Evolutionary conservation across 306 rosid genomes (phyloP).

Genomic region (Corylus americana): DNA sequence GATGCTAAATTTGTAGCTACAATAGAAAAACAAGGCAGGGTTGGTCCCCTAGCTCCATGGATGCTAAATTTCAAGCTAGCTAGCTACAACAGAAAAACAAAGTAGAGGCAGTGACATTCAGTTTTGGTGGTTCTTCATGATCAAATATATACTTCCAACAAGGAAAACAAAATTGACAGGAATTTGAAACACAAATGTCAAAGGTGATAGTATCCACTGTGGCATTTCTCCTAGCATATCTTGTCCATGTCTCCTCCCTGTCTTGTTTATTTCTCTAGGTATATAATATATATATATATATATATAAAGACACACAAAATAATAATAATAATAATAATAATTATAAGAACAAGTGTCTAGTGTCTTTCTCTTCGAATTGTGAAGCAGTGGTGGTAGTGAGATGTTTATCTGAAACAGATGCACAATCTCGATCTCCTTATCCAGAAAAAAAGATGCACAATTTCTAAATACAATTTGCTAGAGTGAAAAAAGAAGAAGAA

Average conservation of each 20-base stretch:
- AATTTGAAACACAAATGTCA: conserved; percentile 1
- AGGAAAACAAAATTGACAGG: neutral
- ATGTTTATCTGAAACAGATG: too few species aligned
- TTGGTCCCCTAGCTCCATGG: neutral
- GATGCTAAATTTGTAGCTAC: neutral
- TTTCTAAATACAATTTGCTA: too few species aligned
- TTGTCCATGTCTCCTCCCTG: conserved; percentile 30
- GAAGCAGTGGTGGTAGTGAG: too few species aligned
- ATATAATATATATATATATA: too few species aligned
- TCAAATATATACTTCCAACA: neutral
- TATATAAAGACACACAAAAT: too few species aligned
- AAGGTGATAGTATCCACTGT: conserved; percentile 21
- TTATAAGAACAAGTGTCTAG: too few species aligned
- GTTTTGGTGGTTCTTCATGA: neutral
- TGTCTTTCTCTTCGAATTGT: too few species aligned
- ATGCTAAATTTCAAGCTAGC: neutral
- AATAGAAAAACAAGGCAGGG: neutral
- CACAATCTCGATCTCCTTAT: too few species aligned
- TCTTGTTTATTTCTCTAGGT: too few species aligned
- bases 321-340: too few species aligned
- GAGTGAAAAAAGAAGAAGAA: too few species aligned
- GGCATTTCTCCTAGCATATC: conserved; percentile 36
- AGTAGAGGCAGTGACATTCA: conserved; percentile 1
- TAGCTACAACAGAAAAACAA: neutral
- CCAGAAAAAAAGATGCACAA: too few species aligned